These are phyloP conservation scores for Neocallimastix lanati DNA, from an alignment of 192 early-diverging fungal species.

Conservation along the genomic window DNA sequence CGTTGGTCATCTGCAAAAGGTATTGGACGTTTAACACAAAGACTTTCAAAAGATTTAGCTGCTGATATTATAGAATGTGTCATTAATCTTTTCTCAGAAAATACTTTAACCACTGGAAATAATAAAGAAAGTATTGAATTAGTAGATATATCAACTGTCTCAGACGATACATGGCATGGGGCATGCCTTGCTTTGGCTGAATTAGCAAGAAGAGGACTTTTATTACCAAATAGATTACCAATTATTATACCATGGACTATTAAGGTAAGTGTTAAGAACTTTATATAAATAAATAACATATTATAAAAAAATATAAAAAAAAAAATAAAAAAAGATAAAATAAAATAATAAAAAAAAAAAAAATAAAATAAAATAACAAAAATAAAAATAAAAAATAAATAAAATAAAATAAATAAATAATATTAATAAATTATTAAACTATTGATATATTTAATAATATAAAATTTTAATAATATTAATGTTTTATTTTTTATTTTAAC, in stretches of 20 bases:
- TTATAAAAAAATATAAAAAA: no score
- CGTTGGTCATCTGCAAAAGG: conserved; percentile 97
- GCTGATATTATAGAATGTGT: conserved; percentile 67
- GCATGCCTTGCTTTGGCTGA: conserved; percentile 80
- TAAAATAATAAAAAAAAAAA: no score
- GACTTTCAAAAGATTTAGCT: conserved; percentile 60
- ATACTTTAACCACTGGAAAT: conserved; percentile 25
- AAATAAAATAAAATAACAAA: no score
- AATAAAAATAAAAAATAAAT: no score
- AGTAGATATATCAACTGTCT: conserved; percentile 53
- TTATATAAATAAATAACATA: no score
- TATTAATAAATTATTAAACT: no score
- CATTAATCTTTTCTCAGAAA: conserved; percentile 63
- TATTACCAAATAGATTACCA: conserved; percentile 49
- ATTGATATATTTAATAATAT: no score
- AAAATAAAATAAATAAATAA: no score
- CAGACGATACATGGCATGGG: conserved; percentile 89
- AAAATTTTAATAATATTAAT: not conserved
- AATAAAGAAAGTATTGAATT: conserved; percentile 10
- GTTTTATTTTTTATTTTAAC: not conserved
- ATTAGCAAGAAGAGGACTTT: conserved; percentile 64
- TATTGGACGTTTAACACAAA: conserved; percentile 65
- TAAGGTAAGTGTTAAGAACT: conserved; percentile 23
- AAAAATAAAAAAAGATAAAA: no score
- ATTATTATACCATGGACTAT: conserved; percentile 67